Base-by-base conservation (phyloP, 2,329 filamentous ascomycete genomes). In the Ilyonectria sp. region DNA sequence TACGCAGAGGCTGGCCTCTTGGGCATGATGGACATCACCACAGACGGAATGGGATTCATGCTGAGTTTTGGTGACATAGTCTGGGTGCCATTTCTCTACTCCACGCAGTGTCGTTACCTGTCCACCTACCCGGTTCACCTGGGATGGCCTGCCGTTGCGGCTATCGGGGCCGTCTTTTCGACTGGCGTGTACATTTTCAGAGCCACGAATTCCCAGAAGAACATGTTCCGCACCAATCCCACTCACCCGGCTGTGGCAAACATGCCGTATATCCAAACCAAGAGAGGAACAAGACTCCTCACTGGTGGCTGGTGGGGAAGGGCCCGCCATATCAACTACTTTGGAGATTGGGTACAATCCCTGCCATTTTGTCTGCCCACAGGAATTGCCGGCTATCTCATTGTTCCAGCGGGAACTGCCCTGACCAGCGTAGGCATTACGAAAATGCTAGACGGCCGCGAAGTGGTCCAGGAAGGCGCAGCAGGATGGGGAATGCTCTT, bases 21-120 rank as follows among this genome's bases (percentile, higher is more conserved):
- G 69, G 95, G 93, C 6, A 97, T 94, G 62, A 97, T 98, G 82
- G 95, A 98, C 77, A 91, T 97, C 70, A 97, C 91, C 56, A 93
- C 90, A 49, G 95, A 98, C 75, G 95, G 95, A 2, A 94, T 97
- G 70, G 95, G 95, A 52, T 94, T 94, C 82, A 98, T 98, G 95
- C 87, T 98, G 15, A 86, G 91, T 2, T 97, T 97, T 77, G 95
- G 95, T 54, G 94, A 97, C 76, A 86, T 97, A 5, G 92, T 92
- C 69, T 97, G 95, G 95, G 89, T 97, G 0, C 95, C 95, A 0
- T 96, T 97, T 80, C 86, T 94, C 56, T 97, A 97, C 85, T 92
- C 90, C 19, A 86, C 93, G 21, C 94, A 97, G 80, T 89, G 91
- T 5, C 91, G 93, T 52, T 97, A 97, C 79, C 90, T 98, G 3